phyloP scores from a whole-genome alignment of 208 protist genomes.

The Kentomonas sorsogonicus region DNA sequence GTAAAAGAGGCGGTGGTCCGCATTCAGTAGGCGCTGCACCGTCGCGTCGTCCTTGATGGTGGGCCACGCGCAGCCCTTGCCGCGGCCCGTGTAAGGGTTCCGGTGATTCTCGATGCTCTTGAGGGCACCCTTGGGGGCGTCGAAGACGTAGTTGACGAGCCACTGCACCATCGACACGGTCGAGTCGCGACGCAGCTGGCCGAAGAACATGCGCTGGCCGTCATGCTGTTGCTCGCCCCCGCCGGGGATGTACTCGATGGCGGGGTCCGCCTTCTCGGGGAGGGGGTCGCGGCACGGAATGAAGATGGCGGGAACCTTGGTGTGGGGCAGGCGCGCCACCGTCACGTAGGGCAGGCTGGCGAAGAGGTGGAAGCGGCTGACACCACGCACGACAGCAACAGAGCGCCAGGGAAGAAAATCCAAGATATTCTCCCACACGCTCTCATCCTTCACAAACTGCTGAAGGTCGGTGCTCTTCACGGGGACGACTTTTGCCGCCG shows the following conservation, averaged over 20 bases:
- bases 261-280: slow-evolving; percentile 35
- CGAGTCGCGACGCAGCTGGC: slow-evolving; percentile 66
- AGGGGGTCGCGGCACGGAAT: slow-evolving; percentile 65
- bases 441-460: slow-evolving; percentile 9
- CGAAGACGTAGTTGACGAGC: slow-evolving; percentile 52
- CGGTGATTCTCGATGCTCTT: slow-evolving; percentile 66
- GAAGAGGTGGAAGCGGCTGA: slow-evolving; percentile 43
- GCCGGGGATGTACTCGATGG: slow-evolving; percentile 18
- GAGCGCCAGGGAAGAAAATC: slow-evolving; percentile 43
- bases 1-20: slow-evolving; percentile 68
- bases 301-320: slow-evolving; percentile 43
- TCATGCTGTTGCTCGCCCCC: no score
- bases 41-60: slow-evolving; percentile 31
- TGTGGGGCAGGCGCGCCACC: slow-evolving; percentile 35
- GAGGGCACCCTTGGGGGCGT: slow-evolving; percentile 28
- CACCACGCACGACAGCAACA: slow-evolving; percentile 32
- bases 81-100: slow-evolving; percentile 39
- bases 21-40: slow-evolving; percentile 28
- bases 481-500: neutral
- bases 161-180: slow-evolving; percentile 73
- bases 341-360: slow-evolving; percentile 37
- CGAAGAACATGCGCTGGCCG: slow-evolving; percentile 52
- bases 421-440: slow-evolving; percentile 40
- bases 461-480: neutral
- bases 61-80: slow-evolving; percentile 77